These are phyloP conservation scores for Myrica gale DNA, from an alignment of 306 rosid genomes.

Conservation along the genomic window DNA sequence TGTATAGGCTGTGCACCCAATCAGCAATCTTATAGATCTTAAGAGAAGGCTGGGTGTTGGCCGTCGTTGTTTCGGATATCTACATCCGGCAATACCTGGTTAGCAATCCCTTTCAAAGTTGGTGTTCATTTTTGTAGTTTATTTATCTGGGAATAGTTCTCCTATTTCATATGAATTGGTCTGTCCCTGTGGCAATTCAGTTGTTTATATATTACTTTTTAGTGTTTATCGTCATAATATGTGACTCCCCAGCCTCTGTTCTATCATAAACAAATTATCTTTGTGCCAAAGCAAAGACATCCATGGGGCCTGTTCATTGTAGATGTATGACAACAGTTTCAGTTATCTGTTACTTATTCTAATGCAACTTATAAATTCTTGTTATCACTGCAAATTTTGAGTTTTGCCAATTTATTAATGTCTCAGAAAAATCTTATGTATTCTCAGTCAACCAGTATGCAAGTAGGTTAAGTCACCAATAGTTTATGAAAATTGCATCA, in stretches of 20 bases:
- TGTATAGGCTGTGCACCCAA: conserved; percentile 93
- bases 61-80: conserved; percentile 91
- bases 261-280: not conserved
- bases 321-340: not conserved
- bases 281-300: too few relatives aligned
- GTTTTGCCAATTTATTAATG: not conserved
- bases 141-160: not conserved
- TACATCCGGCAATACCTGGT: conserved; percentile 97
- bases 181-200: not conserved
- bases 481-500: conserved; percentile 3
- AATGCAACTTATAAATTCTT: not conserved
- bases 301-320: not conserved
- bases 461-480: conserved; percentile 15
- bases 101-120: conserved; percentile 35
- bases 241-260: not conserved
- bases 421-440: not conserved
- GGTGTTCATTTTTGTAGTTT: conserved; percentile 17
- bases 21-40: conserved; percentile 93
- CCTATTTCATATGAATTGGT: not conserved
- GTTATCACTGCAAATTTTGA: not conserved
- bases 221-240: not conserved
- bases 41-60: conserved; percentile 97
- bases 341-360: not conserved
- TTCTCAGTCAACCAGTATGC: not conserved
- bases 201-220: not conserved